Evolutionary conservation across 495 filamentous ascomycete genomes (phyloP).

Genomic region (Geoglossum glabrum): DNA sequence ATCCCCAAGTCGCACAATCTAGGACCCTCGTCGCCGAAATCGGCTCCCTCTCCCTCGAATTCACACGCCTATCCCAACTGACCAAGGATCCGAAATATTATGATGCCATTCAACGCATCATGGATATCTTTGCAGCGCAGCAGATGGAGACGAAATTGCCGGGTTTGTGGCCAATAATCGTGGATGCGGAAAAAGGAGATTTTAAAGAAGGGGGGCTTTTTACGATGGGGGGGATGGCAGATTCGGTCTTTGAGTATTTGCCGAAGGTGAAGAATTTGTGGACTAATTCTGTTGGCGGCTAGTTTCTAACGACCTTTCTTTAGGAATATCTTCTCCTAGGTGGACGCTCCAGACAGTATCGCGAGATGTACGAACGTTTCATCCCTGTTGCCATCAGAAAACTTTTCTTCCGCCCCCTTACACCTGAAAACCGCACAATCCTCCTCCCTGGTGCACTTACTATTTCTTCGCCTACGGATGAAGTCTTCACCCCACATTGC

Average conservation of each 20-base stretch:
- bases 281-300: no score
- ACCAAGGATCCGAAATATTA: slow-evolving; percentile 19
- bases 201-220: slow-evolving; percentile 11
- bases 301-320: not conserved
- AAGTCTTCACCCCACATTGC: slow-evolving; percentile 3
- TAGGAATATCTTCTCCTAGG: slow-evolving; percentile 6
- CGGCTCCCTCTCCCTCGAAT: slow-evolving; percentile 22
- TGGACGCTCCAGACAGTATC: slow-evolving; percentile 6
- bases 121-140: slow-evolving; percentile 13
- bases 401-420: slow-evolving; percentile 11
- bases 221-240: slow-evolving; percentile 20
- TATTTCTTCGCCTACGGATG: not conserved
- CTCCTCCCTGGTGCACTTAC: slow-evolving; percentile 6
- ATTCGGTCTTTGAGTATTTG: slow-evolving; percentile 22
- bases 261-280: slow-evolving; percentile 12
- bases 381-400: slow-evolving; percentile 1
- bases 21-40: slow-evolving; percentile 1
- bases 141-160: slow-evolving; percentile 18
- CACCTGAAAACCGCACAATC: slow-evolving; percentile 2
- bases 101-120: slow-evolving; percentile 19
- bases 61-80: slow-evolving; percentile 20
- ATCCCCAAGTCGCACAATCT: not conserved
- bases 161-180: slow-evolving; percentile 18
- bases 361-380: slow-evolving; percentile 5
- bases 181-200: slow-evolving; percentile 10